These are phyloP conservation scores for Neurospora sp. DNA, from an alignment of 2,329 filamentous ascomycete species.

Conservation along the genomic window DNA sequence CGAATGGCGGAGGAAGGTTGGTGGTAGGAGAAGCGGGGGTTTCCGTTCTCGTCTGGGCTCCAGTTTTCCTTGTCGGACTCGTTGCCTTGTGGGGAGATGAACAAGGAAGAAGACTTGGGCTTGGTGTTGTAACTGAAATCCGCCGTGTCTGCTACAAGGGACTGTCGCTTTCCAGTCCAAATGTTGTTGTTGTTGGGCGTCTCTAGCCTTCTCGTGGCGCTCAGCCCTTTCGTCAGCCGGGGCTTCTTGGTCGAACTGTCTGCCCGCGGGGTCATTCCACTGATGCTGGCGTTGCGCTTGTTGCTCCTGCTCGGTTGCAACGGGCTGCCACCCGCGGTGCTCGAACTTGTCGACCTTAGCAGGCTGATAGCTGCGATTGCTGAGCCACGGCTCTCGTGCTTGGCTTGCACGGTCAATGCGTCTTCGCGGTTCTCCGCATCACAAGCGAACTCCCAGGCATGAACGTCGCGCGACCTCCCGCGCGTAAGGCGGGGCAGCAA, in stretches of 20 bases:
- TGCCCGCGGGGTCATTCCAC: conserved; percentile 19
- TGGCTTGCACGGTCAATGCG: conserved; percentile 69
- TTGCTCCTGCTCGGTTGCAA: conserved; percentile 43
- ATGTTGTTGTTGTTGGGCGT: conserved; percentile 27
- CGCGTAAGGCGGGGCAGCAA: conserved; percentile 48
- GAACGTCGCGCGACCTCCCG: conserved; percentile 75
- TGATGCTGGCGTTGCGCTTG: conserved; percentile 52
- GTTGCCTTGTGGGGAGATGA: conserved; percentile 38
- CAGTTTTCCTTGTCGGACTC: conserved; percentile 98
- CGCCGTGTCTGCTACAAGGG: background rate
- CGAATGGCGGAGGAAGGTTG: conserved; percentile 1
- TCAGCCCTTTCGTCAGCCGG: conserved; percentile 50
- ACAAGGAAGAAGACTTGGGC: conserved; percentile 33
- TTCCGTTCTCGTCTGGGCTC: conserved; percentile 44
- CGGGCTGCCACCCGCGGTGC: conserved; percentile 30
- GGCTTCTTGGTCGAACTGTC: conserved; percentile 43
- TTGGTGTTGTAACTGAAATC: conserved; percentile 20
- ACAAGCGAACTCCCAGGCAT: conserved; percentile 86
- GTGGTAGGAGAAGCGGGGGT: conserved; percentile 21
- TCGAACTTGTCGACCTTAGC: conserved; percentile 59
- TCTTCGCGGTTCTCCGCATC: conserved; percentile 67
- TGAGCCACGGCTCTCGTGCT: conserved; percentile 69
- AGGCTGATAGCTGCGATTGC: conserved; percentile 75
- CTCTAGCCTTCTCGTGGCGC: conserved; percentile 55
- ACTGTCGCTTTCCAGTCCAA: background rate